Base-by-base conservation (phyloP, 352 stramenopile species). In the Nothophytophthora sp. region DNA sequence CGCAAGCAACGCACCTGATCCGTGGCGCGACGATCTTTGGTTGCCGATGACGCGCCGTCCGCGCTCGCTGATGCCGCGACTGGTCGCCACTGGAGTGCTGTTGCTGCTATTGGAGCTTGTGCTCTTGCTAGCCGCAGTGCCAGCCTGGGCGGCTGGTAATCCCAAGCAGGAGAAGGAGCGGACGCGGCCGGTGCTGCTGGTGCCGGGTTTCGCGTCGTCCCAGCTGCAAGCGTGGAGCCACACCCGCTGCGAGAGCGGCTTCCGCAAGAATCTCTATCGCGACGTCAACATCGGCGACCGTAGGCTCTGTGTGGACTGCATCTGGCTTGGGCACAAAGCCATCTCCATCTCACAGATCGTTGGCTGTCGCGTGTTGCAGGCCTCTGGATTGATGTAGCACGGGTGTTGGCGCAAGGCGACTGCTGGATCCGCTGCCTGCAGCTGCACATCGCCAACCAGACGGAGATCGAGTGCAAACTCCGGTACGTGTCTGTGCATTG, bases 401-500 rank as follows among this genome's bases (percentile, higher is more conserved):
- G 81, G 2, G 73, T 90, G 29, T 39, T 92, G 30, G 75, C 79
- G 25, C 82, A 92, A 55, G 55, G 75, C 35, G 82, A 90, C 27
- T 92, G 82, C 65, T 92, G 82, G 82, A 47, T 90, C 24, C 51
- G 60, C 28, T 92, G 82, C 58, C 87, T 92, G 82, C 73, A 86
- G 57, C 64, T 92, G 15, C 61, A 89, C 56, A 71, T 81, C 18
- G 64, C 54, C 35, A 87, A 76, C 29, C 82, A 92, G 41, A 76
- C 70, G 33, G 82, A 92, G 45, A 41, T 86, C 40, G 70, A 74
- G 38, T 92, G 82, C 70, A 90, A 90, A 40, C 67, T 92, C 22
- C 75, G 81, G 76, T 88, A 60, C 12, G 55, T 25, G 22, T 4
- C 19, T 35, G 13, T 10, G 4, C 29, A 16, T 4, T 12, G 29